These are phyloP conservation scores for Rutstroemia sydowiana DNA, from an alignment of 2,329 filamentous ascomycete species.

Conservation along the genomic window DNA sequence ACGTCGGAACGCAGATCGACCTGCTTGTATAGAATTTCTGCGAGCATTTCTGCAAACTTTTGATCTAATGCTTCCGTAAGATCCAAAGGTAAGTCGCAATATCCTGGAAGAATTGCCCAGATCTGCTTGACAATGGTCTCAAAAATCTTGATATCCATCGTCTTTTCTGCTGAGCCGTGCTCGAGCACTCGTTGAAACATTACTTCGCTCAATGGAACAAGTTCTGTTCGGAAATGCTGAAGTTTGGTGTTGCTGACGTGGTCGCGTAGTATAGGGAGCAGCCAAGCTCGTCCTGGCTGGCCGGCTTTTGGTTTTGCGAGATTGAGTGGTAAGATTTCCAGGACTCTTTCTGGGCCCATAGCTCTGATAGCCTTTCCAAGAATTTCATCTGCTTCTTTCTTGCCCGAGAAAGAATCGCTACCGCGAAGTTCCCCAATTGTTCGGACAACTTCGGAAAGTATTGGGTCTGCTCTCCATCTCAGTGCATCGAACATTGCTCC, in stretches of 20 bases:
- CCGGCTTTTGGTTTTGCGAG: constrained; percentile 68
- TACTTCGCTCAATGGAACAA: constrained; percentile 81
- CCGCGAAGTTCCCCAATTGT: constrained; percentile 79
- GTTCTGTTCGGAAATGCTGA: constrained; percentile 74
- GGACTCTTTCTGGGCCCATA: constrained; percentile 80
- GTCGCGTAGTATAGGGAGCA: constrained; percentile 85
- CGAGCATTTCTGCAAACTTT: constrained; percentile 78
- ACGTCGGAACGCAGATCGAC: constrained; percentile 79
- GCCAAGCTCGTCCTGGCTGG: constrained; percentile 83
- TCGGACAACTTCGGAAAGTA: constrained; percentile 67
- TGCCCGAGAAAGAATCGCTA: constrained; percentile 82
- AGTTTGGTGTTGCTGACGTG: constrained; percentile 84
- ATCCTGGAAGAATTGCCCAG: constrained; percentile 89
- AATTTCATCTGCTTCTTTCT: constrained; percentile 89
- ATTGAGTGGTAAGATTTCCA: constrained; percentile 79
- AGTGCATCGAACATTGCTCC: constrained; percentile 80
- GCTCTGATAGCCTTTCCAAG: constrained; percentile 80
- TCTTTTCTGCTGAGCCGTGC: constrained; percentile 75
- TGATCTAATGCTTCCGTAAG: constrained; percentile 73
- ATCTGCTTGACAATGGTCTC: constrained; percentile 94
- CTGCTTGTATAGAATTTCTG: constrained; percentile 89
- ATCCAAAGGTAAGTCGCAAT: constrained; percentile 88
- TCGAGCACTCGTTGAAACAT: constrained; percentile 87
- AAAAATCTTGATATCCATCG: constrained; percentile 95
- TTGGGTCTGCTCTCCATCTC: constrained; percentile 76